Base-by-base conservation (phyloP, 73 alveolate species). In the Breviolum minutum region DNA sequence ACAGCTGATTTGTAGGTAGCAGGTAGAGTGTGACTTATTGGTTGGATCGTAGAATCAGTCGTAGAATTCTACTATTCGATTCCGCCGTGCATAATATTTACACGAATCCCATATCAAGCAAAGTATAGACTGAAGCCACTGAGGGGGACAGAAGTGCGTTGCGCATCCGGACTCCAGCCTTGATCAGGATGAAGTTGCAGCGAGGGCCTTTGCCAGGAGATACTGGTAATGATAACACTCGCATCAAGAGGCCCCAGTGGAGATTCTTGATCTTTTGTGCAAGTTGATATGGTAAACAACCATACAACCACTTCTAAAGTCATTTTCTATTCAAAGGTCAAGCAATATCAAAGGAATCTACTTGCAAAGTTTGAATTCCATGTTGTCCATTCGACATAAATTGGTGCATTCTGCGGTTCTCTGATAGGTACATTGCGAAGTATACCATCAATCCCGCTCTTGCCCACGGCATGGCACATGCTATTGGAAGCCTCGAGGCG, bases 391-490 rank as follows among this genome's bases (percentile, higher is more conserved):
- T 40, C 54, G 3, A 40, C 54, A 40, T 40, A 40, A 40, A 40
- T 3, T 40, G 77, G 77, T 68, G n/a, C n/a, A 17, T 68, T 14
- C n/a, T 68, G 77, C 24, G 2, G n/a, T 68, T 24, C 87, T 26
- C 62, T 17, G 89, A 68, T 13, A 80, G 99, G 88, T 95, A 95
- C 89, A 83, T 95, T 12, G 99, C 99, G 69, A 95, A 95, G 95
- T 95, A 95, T 90, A 95, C 99, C 60, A 83, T 95, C 88, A 95
- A 95, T 63, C 99, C 99, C 0, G 99, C 99, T 63, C 86, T 82
- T 32, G 95, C 99, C 54, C 99, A 95, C 82, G 99, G 99, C 95
- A 82, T 95, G 99, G 76, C 95, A 60, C 95, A 95, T 80, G 70
- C 66, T 62, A 95, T 95, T 32, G 99, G 99, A 54, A 79, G 95